These are phyloP conservation scores for Nitzschia sp. DNA, from an alignment of 108 stramenopile genomes.

Conservation along the genomic window DNA sequence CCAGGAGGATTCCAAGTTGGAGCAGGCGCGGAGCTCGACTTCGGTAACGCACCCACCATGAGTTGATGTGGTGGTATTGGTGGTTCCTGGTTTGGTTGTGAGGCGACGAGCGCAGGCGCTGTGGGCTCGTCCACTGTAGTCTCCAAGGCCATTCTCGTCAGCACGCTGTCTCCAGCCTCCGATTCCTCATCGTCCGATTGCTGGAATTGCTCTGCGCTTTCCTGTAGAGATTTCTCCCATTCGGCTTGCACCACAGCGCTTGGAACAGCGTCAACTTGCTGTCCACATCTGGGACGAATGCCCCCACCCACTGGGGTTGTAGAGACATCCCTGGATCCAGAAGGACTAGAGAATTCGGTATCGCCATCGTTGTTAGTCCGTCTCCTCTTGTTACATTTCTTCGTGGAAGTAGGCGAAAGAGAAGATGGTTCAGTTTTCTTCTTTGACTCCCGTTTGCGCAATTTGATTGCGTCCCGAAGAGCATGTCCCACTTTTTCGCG, in stretches of 20 bases:
- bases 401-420: no score
- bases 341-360: no score
- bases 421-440: no score
- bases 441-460: background rate
- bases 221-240: constrained; percentile 6
- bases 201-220: background rate
- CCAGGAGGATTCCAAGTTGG: background rate
- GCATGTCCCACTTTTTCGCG: constrained; percentile 53
- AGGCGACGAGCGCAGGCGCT: no score
- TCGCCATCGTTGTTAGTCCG: no score
- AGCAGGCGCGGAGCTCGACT: background rate
- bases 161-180: background rate
- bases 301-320: no score
- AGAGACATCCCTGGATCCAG: no score
- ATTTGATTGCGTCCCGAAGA: constrained; percentile 18
- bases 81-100: no score
- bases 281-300: no score
- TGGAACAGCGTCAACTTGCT: background rate
- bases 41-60: background rate
- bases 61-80: no score
- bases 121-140: background rate
- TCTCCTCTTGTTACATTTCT: no score
- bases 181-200: background rate
- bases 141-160: background rate
- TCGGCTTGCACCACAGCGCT: background rate